Evolutionary conservation across 1,139 yeast genomes (phyloP), one percentile per base, ranked within the genome.

Genomic region (Geotrichum aggregatum): DNA sequence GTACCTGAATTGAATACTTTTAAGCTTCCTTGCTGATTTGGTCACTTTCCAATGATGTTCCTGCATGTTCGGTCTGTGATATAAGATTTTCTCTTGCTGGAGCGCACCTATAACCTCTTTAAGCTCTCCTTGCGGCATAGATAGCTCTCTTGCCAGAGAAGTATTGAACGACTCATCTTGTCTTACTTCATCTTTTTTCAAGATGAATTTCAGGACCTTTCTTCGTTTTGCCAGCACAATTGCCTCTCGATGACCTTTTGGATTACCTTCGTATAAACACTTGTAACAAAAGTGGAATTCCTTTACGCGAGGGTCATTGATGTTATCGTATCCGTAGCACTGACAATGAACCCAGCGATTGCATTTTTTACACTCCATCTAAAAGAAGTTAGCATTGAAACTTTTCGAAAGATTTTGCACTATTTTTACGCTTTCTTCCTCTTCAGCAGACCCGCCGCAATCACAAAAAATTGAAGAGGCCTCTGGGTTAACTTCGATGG

Each of bases 341-440:
- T 45, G 14, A 35, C 50, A 50, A 41, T 50, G 53, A 4, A 50
- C 53, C 49, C 50, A 41, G n/a, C 41, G 47, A 3, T 40, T 34
- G 30, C 53, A 50, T 16, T 24, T 50, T 41, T 50, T 50, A 14
- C 53, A 50, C 35, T 50, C 49, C 33, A 50, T 35, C 53, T 50
- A 13, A 35, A 7, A 10, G 3, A 16, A 5, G 45, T 49, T 39
- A 45, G 49, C 19, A 33, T 2, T 2, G 1, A 4, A 3, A 13
- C 28, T 24, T 24, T 8, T 24, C 19, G 21, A n/a, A 2, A 33
- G 26, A 1, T n/a, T n/a, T 5, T 4, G 6, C 3, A n/a, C 3
- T 7, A 24, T 24, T 18, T 30, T 13, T 41, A 50, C 53, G 14
- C 43, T 34, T 14, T 50, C 50, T 2, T 13, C 14, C 8, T 24